Base-by-base conservation (phyloP, 495 filamentous ascomycete species). In the Aspergillus indologenus region DNA sequence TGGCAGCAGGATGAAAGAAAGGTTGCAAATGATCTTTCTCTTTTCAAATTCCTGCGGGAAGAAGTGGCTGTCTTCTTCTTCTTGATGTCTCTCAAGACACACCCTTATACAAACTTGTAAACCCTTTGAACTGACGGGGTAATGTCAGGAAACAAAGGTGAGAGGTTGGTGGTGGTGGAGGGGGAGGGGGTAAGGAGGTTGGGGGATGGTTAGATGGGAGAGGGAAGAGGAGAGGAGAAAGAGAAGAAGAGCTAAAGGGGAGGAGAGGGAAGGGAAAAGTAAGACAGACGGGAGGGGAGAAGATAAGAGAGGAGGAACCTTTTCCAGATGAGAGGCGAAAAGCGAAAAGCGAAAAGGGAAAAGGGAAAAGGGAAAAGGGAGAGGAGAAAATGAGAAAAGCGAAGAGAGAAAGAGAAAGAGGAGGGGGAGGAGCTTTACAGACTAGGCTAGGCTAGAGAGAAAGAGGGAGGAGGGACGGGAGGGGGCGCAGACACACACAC, bases 61-160 rank as follows among this genome's bases (percentile, higher is more conserved):
- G 34, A 40, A 40, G 6, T 40, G 53, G 50, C 9, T 53, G 18
- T 59, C 53, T 49, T 34, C 29, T 53, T 58, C 54, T 65, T 58
- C 47, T 56, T 62, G 57, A 42, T 57, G 24, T 57, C 53, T 45
- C 56, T 59, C 48, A 58, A 45, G 24, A 34, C 15, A 49, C 53
- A 56, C 53, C 34, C 49, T 54, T 47, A 50, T 23, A 57, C 53
- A 61, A 55, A 48, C 54, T 45, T 57, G 40, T 47, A 47, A 57
- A 53, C 61, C 53, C 58, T 57, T 69, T 53, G 58, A 65, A 52
- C 67, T 64, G 55, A 69, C 53, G 15, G 64, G n/a, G 51, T 61
- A 62, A 64, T 54, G 63, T 66, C 66, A 70, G 68, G 65, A 67
- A 65, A 55, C 65, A 63, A 14, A 68, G 67, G 67, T 43, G 45